phyloP scores from a whole-genome alignment of 495 filamentous ascomycete species.

The Lophiotrema nucula region DNA sequence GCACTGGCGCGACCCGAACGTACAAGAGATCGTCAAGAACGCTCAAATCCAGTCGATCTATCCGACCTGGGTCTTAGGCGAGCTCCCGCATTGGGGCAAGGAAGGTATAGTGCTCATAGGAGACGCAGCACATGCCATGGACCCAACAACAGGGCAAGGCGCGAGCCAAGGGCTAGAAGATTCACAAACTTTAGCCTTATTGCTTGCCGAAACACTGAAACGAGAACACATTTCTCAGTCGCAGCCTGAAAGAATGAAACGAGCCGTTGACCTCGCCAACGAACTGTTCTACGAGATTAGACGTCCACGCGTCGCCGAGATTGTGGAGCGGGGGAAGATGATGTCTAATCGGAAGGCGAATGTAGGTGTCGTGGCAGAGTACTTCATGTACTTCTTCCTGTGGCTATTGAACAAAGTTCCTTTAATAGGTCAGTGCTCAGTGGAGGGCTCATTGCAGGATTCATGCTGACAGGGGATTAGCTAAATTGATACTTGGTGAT shows the following conservation, averaged over 20 bases:
- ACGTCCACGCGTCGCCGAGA: constrained; percentile 14
- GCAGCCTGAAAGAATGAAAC: constrained; percentile 17
- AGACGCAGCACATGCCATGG: constrained; percentile 40
- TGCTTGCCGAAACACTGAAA: constrained; percentile 20
- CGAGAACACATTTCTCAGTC: background rate
- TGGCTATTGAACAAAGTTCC: constrained; percentile 25
- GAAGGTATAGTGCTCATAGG: constrained; percentile 36
- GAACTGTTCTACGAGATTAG: constrained; percentile 26
- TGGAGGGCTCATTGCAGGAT: background rate
- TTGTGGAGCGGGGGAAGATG: constrained; percentile 25
- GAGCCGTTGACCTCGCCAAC: constrained; percentile 8
- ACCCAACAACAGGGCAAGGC: constrained; percentile 40
- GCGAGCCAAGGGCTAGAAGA: constrained; percentile 40
- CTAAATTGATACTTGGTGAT: constrained; percentile 24
- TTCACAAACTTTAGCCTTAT: constrained; percentile 25
- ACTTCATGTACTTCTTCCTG: constrained; percentile 29
- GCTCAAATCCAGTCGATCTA: constrained; percentile 50
- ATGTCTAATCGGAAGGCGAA: constrained; percentile 18
- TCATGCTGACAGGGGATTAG: constrained; percentile 4
- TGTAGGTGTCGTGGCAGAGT: constrained; percentile 21
- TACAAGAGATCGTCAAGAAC: constrained; percentile 46
- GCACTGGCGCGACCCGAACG: constrained; percentile 52
- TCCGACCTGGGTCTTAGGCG: constrained; percentile 53
- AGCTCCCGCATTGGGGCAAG: constrained; percentile 49
- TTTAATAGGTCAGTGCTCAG: constrained; percentile 22